Conservation (phyloP, 768 basidiomycete genomes). For the Rhodotorula kratochvilovae region DNA sequence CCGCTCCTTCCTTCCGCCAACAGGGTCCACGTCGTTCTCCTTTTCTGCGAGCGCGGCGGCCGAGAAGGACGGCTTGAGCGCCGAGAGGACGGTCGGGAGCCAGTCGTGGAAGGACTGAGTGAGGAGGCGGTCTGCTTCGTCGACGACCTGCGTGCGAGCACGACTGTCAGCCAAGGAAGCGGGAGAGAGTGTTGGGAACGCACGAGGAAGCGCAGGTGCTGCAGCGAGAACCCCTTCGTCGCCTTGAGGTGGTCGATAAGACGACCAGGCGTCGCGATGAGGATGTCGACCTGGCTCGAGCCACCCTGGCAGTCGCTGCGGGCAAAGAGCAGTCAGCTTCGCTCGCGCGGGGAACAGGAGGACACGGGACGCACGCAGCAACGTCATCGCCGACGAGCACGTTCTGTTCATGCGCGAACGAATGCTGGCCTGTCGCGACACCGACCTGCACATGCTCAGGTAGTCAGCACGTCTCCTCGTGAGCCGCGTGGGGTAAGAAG, state of each 20-base stretch:
- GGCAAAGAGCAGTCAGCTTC: not conserved
- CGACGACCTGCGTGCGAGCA: slow-evolving; percentile 64
- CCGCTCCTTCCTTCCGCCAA: not conserved
- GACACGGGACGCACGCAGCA: slow-evolving; percentile 49
- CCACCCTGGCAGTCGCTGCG: slow-evolving; percentile 67
- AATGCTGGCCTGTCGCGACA: slow-evolving; percentile 86
- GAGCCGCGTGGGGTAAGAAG: not conserved
- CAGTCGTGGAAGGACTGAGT: slow-evolving; percentile 96
- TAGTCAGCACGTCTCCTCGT: not conserved
- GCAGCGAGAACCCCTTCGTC: slow-evolving; percentile 83
- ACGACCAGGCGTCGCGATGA: slow-evolving; percentile 92
- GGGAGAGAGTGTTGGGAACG: slow-evolving; percentile 41
- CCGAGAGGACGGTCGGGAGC: slow-evolving; percentile 76
- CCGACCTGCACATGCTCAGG: slow-evolving; percentile 55
- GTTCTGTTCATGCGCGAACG: slow-evolving; percentile 84
- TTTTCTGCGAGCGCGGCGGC: slow-evolving; percentile 1
- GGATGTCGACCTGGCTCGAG: slow-evolving; percentile 82
- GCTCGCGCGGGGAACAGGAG: not conserved
- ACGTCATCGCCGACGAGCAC: slow-evolving; percentile 65
- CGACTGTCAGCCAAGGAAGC: not conserved
- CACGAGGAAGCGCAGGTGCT: slow-evolving; percentile 91
- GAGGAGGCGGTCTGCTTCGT: slow-evolving; percentile 94
- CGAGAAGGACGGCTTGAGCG: slow-evolving; percentile 55
- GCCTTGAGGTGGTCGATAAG: slow-evolving; percentile 87
- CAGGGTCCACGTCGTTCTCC: not conserved